phyloP scores from a whole-genome alignment of 1,284 basidiomycete species.

The Malassezia caprae region DNA sequence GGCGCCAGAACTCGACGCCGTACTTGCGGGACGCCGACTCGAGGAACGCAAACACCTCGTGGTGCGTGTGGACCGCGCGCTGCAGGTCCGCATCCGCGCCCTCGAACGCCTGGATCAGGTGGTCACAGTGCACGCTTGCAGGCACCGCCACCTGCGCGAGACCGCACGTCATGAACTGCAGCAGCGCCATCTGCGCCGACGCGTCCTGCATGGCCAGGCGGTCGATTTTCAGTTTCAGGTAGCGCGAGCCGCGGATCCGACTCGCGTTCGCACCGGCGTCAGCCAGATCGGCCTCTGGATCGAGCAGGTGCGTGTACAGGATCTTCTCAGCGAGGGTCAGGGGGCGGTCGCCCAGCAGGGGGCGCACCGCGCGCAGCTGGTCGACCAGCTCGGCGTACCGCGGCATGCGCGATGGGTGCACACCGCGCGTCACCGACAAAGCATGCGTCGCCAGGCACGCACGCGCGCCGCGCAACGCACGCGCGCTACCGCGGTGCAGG shows the following conservation, averaged over 20 bases:
- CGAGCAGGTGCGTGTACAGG: conserved; percentile 79
- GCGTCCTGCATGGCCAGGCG: conserved; percentile 99
- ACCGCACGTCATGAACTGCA: conserved; percentile 98
- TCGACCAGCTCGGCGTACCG: conserved; percentile 69
- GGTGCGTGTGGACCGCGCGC: conserved; percentile 75
- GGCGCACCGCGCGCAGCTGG: conserved; percentile 65
- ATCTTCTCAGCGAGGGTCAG: conserved; percentile 96
- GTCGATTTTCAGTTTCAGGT: conserved; percentile 81
- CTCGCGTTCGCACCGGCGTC: conserved; percentile 54
- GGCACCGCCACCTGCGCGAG: conserved; percentile 77
- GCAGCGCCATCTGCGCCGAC: conserved; percentile 96
- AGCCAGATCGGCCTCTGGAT: conserved; percentile 61
- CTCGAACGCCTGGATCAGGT: conserved; percentile 56
- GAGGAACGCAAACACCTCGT: conserved; percentile 96
- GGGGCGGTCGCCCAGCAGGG: conserved; percentile 67
- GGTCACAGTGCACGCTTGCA: conserved; percentile 85
- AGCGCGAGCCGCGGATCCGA: conserved; percentile 68
- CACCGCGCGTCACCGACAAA: not conserved
- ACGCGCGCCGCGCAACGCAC: not conserved
- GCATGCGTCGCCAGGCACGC: conserved; percentile 11
- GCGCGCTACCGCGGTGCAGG: not conserved
- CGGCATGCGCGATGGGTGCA: conserved; percentile 53
- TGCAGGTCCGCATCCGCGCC: conserved; percentile 74
- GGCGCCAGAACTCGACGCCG: conserved; percentile 75
- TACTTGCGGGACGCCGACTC: conserved; percentile 91